Base-by-base conservation (phyloP, 345 rosid genomes). In the Hypericum perforatum region DNA sequence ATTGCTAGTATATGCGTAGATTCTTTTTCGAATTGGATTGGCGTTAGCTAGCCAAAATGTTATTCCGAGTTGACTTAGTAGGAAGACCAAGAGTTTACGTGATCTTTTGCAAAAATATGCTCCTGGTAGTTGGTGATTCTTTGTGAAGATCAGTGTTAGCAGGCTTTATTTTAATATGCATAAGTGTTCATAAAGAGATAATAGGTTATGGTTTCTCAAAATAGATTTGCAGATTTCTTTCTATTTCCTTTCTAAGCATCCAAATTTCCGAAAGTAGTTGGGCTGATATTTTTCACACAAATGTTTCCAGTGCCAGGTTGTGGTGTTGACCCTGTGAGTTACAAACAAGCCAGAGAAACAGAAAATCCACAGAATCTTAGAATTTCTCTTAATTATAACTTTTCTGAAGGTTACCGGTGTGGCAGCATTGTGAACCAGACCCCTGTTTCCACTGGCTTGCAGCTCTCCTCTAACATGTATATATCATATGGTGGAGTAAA, bases 361-460 rank as follows among this genome's bases (percentile, higher is more conserved):
- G 81, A 82, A 61, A 43, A 74, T 40, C 47, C 63, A 54, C 78
- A 75, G 55, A 75, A 70, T 62, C 72, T 44, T 32, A 80, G 63
- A 0, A 47, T 77, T 6, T 73, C 77, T 47, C 58, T 68, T 47
- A 75, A 68, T 49, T 60, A 70, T 57, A 78, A 78, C 68, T 49
- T 70, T 37, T 56, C 52, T 62, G 70, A 74, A 53, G 71, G 62
- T 36, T 71, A 69, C 62, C 70, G 66, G 11, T 65, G 70, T 62
- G 74, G 75, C 57, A 60, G 76, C 45, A 49, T 58, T 52, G 58
- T 70, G 63, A 80, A 82, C 55, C 80, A 77, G 39, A 78, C 73
- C 64, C 68, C 70, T 36, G 82, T 82, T 38, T 86, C 95, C 6
- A 82, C n/a, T 43, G 91, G 91, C 54, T 67, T 82, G 56, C 78